Percentiles rank a stretch among this genome's conserved stretches.
Conservation (phyloP, 2,329 filamentous ascomycete genomes). For the Xylariomycetidae sp. region DNA sequence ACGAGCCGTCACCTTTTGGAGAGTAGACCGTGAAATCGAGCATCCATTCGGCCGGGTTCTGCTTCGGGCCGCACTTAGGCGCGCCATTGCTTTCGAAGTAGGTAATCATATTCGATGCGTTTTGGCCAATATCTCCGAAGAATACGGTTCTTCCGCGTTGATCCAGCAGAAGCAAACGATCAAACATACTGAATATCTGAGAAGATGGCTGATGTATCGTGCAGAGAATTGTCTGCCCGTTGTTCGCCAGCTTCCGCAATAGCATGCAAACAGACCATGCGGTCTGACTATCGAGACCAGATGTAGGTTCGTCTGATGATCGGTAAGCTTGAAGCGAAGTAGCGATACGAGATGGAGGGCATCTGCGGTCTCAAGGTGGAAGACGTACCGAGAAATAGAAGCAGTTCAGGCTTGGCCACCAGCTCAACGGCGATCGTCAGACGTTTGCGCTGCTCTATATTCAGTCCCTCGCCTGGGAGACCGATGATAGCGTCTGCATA, state of each 20-base stretch:
- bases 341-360: not conserved
- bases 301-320: constrained; percentile 84
- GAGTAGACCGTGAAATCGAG: constrained; percentile 49
- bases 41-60: constrained; percentile 81
- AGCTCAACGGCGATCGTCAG: constrained; percentile 89
- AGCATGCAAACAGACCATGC: constrained; percentile 83
- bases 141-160: constrained; percentile 69
- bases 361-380: not conserved
- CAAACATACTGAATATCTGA: constrained; percentile 85
- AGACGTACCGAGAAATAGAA: constrained; percentile 55
- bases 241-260: constrained; percentile 76
- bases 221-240: constrained; percentile 81
- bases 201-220: constrained; percentile 91
- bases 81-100: constrained; percentile 71
- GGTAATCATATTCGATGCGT: constrained; percentile 55
- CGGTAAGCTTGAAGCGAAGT: not conserved
- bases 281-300: constrained; percentile 82
- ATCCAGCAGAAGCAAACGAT: constrained; percentile 66
- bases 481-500: constrained; percentile 84
- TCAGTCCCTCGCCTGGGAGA: constrained; percentile 61
- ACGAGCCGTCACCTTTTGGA: too few species aligned
- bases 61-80: constrained; percentile 51
- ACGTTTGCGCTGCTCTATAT: constrained; percentile 59
- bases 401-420: constrained; percentile 76
- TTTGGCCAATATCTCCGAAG: constrained; percentile 67